Percentiles rank a stretch among this genome's conserved stretches.
These are phyloP conservation scores for Apiospora malaysiana DNA, from an alignment of 2,329 filamentous ascomycete genomes.

Conservation along the genomic window DNA sequence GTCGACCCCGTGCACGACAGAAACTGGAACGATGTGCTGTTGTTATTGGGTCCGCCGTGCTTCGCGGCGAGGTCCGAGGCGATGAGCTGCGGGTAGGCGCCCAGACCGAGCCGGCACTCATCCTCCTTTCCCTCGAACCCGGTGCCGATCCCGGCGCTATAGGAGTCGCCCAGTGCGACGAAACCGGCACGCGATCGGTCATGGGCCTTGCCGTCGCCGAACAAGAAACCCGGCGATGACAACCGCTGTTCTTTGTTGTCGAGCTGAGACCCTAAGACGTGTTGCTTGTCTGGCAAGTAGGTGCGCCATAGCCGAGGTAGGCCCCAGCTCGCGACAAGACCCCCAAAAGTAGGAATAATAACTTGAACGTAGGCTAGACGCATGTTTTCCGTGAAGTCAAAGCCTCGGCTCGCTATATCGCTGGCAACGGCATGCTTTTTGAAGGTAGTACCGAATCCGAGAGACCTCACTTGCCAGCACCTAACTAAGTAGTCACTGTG, in stretches of 20 bases:
- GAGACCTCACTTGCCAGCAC: background rate
- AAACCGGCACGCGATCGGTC: conserved; percentile 39
- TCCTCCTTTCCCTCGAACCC: conserved; percentile 47
- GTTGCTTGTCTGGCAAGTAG: background rate
- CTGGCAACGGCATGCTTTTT: background rate
- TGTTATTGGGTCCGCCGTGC: conserved; percentile 30
- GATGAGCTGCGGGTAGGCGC: conserved; percentile 50
- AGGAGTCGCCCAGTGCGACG: conserved; percentile 53
- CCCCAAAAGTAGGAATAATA: background rate
- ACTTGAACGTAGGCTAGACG: background rate
- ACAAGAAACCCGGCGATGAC: background rate
- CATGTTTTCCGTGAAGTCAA: background rate
- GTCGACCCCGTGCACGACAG: conserved; percentile 54
- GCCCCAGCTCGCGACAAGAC: background rate
- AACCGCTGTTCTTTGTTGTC: background rate
- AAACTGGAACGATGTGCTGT: conserved; percentile 47
- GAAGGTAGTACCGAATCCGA: too few species aligned
- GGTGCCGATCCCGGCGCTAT: conserved; percentile 55
- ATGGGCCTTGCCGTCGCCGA: background rate
- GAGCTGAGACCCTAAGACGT: background rate
- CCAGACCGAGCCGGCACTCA: conserved; percentile 48
- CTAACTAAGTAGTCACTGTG: background rate
- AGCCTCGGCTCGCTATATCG: background rate
- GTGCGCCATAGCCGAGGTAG: background rate
- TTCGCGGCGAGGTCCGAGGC: conserved; percentile 42